phyloP scores from a whole-genome alignment of 306 rosid species.

The Castanospermum australe region DNA sequence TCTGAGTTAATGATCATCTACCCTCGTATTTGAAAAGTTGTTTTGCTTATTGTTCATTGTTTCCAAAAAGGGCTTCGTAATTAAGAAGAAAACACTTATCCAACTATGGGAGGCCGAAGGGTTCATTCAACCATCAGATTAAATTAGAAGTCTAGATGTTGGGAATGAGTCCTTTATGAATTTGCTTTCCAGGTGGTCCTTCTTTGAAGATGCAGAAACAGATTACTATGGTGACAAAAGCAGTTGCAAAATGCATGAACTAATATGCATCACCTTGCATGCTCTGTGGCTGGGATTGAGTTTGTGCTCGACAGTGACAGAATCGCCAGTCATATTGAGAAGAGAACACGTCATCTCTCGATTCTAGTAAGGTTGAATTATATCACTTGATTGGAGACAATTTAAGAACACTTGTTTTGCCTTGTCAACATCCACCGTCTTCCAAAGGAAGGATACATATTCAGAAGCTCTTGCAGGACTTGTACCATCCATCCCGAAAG shows the following conservation, averaged over 20 bases:
- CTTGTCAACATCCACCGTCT: too few relatives aligned
- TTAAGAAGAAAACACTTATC: neutral
- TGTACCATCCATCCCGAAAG: too few relatives aligned
- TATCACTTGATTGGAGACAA: too few relatives aligned
- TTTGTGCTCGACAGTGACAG: too few relatives aligned
- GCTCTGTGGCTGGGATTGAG: neutral
- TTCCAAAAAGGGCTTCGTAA: slow-evolving; percentile 6
- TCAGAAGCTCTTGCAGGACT: too few relatives aligned
- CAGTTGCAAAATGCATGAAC: slow-evolving; percentile 14
- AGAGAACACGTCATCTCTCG: too few relatives aligned
- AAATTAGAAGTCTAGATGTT: neutral
- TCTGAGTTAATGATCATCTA: neutral
- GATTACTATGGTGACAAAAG: neutral
- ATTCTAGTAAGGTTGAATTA: too few relatives aligned
- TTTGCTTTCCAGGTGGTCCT: neutral
- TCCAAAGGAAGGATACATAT: too few relatives aligned
- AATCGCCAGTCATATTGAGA: too few relatives aligned
- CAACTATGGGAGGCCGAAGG: slow-evolving; percentile 28
- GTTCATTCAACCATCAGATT: neutral
- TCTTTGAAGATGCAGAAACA: neutral
- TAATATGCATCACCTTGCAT: slow-evolving; percentile 26
- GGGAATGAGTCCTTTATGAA: neutral
- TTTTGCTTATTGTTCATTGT: slow-evolving; percentile 19
- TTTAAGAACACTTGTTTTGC: neutral
- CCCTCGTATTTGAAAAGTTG: slow-evolving; percentile 20